phyloP scores from a whole-genome alignment of 345 rosid genomes.

The Nephelium lappaceum region DNA sequence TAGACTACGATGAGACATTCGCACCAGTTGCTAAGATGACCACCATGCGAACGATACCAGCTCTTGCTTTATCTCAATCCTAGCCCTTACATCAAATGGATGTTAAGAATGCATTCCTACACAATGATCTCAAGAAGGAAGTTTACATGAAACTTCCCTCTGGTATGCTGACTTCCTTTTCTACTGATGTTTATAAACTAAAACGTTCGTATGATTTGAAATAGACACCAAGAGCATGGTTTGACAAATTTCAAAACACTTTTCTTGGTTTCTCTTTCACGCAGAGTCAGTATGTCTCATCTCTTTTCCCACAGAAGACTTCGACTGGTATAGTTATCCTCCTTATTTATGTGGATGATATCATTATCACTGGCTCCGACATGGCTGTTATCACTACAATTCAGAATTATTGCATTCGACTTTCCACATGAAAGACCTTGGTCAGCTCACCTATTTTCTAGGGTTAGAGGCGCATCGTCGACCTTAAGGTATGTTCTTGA shows the following conservation, averaged over 20 bases:
- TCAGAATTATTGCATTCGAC: not conserved
- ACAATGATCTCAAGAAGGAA: constrained; percentile 1
- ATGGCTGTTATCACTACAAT: not conserved
- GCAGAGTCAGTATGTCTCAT: not conserved
- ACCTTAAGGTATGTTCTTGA: not conserved
- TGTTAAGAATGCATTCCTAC: not conserved
- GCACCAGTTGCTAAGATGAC: no score
- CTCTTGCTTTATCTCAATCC: no score
- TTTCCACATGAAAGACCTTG: constrained; percentile 8
- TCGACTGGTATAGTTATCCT: not conserved
- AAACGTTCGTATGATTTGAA: not conserved
- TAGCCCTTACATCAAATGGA: not conserved
- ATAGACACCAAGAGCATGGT: constrained; percentile 12
- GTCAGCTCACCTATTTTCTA: not conserved
- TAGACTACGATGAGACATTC: no score
- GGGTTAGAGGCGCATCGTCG: not conserved
- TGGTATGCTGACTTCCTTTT: not conserved
- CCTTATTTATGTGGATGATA: constrained; percentile 14
- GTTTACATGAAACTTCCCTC: not conserved
- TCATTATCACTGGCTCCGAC: not conserved
- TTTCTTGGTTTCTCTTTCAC: not conserved
- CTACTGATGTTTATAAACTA: not conserved
- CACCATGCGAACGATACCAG: no score
- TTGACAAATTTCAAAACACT: constrained; percentile 1
- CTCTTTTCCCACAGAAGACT: not conserved